Conservation (phyloP, 352 stramenopile species). For the Pythium apleroticum region DNA sequence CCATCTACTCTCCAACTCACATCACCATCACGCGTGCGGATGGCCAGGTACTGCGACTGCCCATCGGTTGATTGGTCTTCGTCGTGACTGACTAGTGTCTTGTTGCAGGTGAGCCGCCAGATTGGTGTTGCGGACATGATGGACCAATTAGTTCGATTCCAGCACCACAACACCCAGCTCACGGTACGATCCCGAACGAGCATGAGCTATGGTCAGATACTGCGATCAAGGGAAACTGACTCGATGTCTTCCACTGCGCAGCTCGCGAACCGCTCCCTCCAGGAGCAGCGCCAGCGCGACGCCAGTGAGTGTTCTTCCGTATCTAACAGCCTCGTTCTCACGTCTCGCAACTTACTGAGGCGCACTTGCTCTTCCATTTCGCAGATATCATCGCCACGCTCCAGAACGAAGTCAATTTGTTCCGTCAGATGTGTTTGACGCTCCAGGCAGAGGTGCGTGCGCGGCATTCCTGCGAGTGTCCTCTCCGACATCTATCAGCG, state of each 20-base stretch:
- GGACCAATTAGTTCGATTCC: constrained; percentile 71
- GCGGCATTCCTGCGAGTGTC: neutral
- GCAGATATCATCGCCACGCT: constrained; percentile 62
- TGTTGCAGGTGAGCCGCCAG: constrained; percentile 55
- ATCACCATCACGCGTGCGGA: constrained; percentile 75
- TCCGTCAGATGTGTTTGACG: constrained; percentile 81
- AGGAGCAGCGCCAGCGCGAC: constrained; percentile 68
- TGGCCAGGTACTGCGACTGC: constrained; percentile 35
- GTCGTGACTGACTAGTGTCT: neutral
- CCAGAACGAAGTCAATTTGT: constrained; percentile 82
- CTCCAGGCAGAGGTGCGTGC: constrained; percentile 67
- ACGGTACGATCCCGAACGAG: constrained; percentile 39
- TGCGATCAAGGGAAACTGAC: neutral
- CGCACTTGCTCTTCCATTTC: neutral
- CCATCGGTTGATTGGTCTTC: neutral
- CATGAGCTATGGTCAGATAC: neutral
- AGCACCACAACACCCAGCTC: constrained; percentile 72
- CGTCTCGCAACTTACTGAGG: neutral
- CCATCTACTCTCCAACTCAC: constrained; percentile 65
- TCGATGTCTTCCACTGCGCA: constrained; percentile 14
- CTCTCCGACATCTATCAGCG: neutral
- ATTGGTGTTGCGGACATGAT: constrained; percentile 78
- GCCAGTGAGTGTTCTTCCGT: constrained; percentile 33
- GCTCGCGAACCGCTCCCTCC: constrained; percentile 63
- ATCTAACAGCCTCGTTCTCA: neutral